Evolutionary conservation across 805 yeast genomes (phyloP).

Genomic region (Scheffersomyces coipomensis): DNA sequence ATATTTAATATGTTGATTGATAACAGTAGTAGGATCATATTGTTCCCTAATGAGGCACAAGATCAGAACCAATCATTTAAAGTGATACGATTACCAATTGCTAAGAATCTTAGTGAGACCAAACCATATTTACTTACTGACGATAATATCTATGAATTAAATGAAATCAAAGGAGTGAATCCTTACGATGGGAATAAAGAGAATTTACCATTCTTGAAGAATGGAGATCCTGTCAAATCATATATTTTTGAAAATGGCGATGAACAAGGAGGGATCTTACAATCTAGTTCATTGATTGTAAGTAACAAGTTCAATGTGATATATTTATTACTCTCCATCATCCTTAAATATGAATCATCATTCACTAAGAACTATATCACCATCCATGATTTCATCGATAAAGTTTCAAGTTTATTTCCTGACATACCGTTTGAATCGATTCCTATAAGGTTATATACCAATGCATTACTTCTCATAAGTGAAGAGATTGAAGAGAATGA

Average conservation of each 20-base stretch:
- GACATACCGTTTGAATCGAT: slow-evolving; percentile 6
- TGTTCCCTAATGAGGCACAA: slow-evolving; percentile 9
- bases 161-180: slow-evolving; percentile 35
- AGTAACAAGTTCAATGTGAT: slow-evolving; percentile 39
- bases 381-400: slow-evolving; percentile 45
- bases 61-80: slow-evolving; percentile 4
- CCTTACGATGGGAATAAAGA: slow-evolving; percentile 24
- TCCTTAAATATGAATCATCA: slow-evolving; percentile 21
- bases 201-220: slow-evolving; percentile 19
- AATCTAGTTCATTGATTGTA: slow-evolving; percentile 37
- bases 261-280: slow-evolving; percentile 36
- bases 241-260: slow-evolving; percentile 22
- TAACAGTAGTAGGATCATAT: slow-evolving; percentile 10
- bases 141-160: slow-evolving; percentile 36
- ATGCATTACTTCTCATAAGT: slow-evolving; percentile 24
- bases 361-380: slow-evolving; percentile 31
- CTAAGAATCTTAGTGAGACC: not conserved
- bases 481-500: slow-evolving; percentile 31
- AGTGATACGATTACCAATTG: slow-evolving; percentile 10
- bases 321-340: slow-evolving; percentile 38
- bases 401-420: slow-evolving; percentile 18
- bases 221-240: slow-evolving; percentile 41
- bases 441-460: slow-evolving; percentile 19
- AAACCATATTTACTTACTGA: slow-evolving; percentile 12
- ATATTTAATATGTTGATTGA: slow-evolving; percentile 11